These are phyloP conservation scores for Epichloe sibirici DNA, from an alignment of 2,329 filamentous ascomycete species.

Conservation along the genomic window DNA sequence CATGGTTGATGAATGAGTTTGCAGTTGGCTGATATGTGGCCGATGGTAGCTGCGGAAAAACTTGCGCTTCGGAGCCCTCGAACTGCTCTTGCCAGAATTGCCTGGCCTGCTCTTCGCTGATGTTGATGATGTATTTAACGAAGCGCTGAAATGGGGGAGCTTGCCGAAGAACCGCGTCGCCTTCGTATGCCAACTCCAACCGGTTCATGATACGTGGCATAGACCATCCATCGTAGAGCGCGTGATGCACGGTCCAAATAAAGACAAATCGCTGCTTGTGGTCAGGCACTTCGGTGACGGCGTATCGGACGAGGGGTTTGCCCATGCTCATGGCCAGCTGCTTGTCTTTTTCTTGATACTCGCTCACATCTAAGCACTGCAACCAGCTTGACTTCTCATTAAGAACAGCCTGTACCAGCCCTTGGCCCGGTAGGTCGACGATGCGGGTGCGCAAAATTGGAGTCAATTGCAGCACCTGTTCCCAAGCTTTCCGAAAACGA, in stretches of 20 bases:
- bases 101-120: constrained; percentile 22
- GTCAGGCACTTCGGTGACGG: background rate
- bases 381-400: constrained; percentile 20
- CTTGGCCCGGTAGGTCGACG: constrained; percentile 11
- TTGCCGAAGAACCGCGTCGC: constrained; percentile 14
- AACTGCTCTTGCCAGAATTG: constrained; percentile 25
- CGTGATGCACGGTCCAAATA: constrained; percentile 34
- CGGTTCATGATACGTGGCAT: constrained; percentile 29
- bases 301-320: constrained; percentile 8
- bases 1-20: constrained; percentile 1
- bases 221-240: constrained; percentile 39
- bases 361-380: constrained; percentile 17
- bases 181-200: constrained; percentile 25
- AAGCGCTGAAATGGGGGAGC: constrained; percentile 25
- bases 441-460: constrained; percentile 7
- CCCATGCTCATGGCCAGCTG: constrained; percentile 15
- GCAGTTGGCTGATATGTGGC: background rate
- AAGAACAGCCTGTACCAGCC: constrained; percentile 29
- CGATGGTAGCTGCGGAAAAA: constrained; percentile 1
- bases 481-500: constrained; percentile 5
- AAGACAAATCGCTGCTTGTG: constrained; percentile 1
- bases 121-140: constrained; percentile 26
- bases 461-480: constrained; percentile 1
- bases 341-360: constrained; percentile 22
- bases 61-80: background rate